Base-by-base conservation (phyloP, 768 basidiomycete genomes). In the Lactifluus volemus region DNA sequence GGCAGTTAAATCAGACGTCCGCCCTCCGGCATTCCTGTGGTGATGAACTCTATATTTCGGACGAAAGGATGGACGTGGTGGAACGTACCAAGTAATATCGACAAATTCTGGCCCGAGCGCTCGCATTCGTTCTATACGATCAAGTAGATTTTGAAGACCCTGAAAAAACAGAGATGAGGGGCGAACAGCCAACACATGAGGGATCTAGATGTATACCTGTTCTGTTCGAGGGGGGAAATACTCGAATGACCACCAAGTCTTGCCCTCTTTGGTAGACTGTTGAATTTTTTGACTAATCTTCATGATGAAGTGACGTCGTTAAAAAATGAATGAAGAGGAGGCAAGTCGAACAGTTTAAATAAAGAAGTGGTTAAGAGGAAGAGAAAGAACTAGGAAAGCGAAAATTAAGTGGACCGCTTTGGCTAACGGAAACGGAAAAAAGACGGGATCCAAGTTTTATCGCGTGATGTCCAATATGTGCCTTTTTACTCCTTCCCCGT, bases 121-220 rank as follows among this genome's bases (percentile, higher is more conserved):
- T 55, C 93, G 82, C 97, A 99, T 98, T 65, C 95, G 91, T 73
- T 98, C 96, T 76, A 99, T 98, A 69, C 97, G 94, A 74, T 98
- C 95, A 62, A 97, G 81, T 38, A 99, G 79, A 73, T 99, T 99
- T 86, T 96, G 92, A 50, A 97, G 76, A 65, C 91, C 92, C 86
- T 96, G 32, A 39, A 50, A 51, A 67, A 65, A 64, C 25, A 44
- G 41, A 34, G 44, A 57, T 45, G 55, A 52, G 61, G 9, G 45
- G 65, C 29, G 44, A 61, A 58, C 34, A 38, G 32, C 44, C 44
- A 53, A 5, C 39, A 42, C 10, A 12, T 19, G 62, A 48, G 39
- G 51, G 14, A 56, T 44, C 34, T 12, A 5, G 58, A 57, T 42
- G 69, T 73, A 60, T 63, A 92, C 92, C 84, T 96, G 94, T 53